Base-by-base conservation (phyloP, 768 basidiomycete genomes). In the Tylopilus balloui region DNA sequence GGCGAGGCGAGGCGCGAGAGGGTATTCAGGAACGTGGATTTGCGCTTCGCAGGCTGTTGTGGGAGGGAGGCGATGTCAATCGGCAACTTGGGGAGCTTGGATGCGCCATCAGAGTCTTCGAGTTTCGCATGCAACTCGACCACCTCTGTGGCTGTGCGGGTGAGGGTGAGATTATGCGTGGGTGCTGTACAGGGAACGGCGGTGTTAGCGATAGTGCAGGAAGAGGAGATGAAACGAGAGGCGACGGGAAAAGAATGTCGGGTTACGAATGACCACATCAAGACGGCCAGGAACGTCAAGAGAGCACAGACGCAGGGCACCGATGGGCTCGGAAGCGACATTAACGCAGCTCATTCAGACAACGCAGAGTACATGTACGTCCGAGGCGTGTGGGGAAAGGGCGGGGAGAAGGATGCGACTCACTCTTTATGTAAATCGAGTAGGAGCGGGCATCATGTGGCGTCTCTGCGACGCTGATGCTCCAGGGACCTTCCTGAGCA, bases 351-450 rank as follows among this genome's bases (percentile, higher is more conserved):
- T 57, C 55, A 58, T 62, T 57, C 57, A 51, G 61, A 53, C 32
- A 51, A 36, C 48, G 12, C 25, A 50, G 41, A 24, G 47, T 42
- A 53, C 59, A 56, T 55, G 60, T 47, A 57, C 37, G 51, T 39
- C 37, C 27, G 17, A 44, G 54, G 45, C 37, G 34, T 50, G 46
- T 53, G 57, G 58, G 54, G 48, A 54, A 61, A 51, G 48, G 51
- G 62, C 56, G 61, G 59, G 55, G 28, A 47, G 42, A 57, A 56
- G 41, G 53, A 56, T 53, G 41, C 46, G 50, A 59, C 88, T 75
- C 69, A 92, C 90, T 92, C 78, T 91, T 92, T 71, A 92, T 81
- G 75, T 92, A 92, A 63, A 92, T 78, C 64, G 79, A 84, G 73
- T 85, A 92, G 48, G 66, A 67, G 55, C 76, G 73, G 39, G 81